A percentile compares a stretch with the other conserved stretches of the same genome.
These are phyloP conservation scores for Pilaira anomala DNA, from an alignment of 192 early-diverging fungal genomes.

Conservation along the genomic window DNA sequence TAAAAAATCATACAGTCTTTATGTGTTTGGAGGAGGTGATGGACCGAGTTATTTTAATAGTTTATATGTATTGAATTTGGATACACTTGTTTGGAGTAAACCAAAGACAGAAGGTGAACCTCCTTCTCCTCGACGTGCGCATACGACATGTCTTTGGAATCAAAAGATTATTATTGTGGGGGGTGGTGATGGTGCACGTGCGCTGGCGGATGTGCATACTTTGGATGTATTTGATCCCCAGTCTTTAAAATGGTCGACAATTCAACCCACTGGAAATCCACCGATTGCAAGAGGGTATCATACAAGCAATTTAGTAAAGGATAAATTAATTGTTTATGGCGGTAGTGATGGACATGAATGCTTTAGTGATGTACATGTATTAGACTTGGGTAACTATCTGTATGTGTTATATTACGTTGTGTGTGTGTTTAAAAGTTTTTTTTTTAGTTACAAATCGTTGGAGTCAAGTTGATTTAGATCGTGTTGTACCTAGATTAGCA, in stretches of 20 bases:
- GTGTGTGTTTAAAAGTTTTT: background rate
- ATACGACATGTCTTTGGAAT: conserved; percentile 76
- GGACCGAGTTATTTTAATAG: conserved; percentile 82
- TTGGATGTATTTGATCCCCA: conserved; percentile 50
- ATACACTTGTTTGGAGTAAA: conserved; percentile 68
- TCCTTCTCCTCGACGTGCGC: conserved; percentile 75
- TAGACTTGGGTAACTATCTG: conserved; percentile 49
- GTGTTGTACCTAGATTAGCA: conserved; percentile 68
- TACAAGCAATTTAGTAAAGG: conserved; percentile 78
- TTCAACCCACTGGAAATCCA: conserved; percentile 58
- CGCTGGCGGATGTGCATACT: conserved; percentile 75
- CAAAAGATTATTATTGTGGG: conserved; percentile 80
- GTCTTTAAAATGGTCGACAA: conserved; percentile 50
- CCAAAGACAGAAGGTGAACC: conserved; percentile 49
- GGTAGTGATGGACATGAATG: conserved; percentile 86
- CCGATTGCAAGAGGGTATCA: conserved; percentile 86
- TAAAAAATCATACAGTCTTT: conserved; percentile 44
- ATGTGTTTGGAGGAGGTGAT: conserved; percentile 86
- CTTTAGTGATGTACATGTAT: conserved; percentile 64
- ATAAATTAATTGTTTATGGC: conserved; percentile 79
- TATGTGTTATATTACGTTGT: no score
- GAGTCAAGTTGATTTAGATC: conserved; percentile 62
- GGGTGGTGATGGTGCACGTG: conserved; percentile 83
- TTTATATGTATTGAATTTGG: conserved; percentile 73
- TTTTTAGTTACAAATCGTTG: conserved; percentile 44